These are phyloP conservation scores for Sporisorium reilianum DNA, from an alignment of 1,284 basidiomycete species.

Conservation along the genomic window DNA sequence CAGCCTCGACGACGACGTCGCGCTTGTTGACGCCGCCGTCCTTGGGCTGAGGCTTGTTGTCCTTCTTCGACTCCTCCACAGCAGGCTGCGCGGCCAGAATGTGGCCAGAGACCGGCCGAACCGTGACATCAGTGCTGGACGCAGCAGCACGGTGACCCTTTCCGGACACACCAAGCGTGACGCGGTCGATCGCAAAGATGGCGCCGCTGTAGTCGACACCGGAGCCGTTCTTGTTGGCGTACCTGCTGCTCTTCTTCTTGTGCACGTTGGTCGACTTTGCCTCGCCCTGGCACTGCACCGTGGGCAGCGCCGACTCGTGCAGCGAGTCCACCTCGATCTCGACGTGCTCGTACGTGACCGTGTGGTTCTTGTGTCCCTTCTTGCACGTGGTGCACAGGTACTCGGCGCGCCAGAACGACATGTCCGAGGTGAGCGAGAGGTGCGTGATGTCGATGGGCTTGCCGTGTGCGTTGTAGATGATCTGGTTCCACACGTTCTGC, in stretches of 20 bases:
- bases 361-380: constrained; percentile 25
- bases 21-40: constrained; percentile 10
- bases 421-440: constrained; percentile 18
- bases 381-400: constrained; percentile 33
- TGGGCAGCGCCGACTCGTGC: constrained; percentile 5
- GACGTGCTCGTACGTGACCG: constrained; percentile 37
- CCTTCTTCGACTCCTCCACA: constrained; percentile 7
- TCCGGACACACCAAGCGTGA: constrained; percentile 20
- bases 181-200: constrained; percentile 32
- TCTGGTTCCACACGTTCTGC: constrained; percentile 29
- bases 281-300: constrained; percentile 25
- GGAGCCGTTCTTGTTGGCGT: constrained; percentile 17
- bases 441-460: constrained; percentile 26
- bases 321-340: constrained; percentile 38
- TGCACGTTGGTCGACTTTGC: constrained; percentile 26
- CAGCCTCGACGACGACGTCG: constrained; percentile 2
- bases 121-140: neutral
- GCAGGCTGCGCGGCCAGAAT: neutral
- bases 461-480: constrained; percentile 36
- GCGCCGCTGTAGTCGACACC: constrained; percentile 22
- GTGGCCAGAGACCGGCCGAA: neutral
- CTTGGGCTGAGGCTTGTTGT: neutral
- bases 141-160: constrained; percentile 12
- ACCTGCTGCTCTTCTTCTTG: constrained; percentile 26
- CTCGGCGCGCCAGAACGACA: constrained; percentile 42